These are phyloP conservation scores for Diplocarpon mali DNA, from an alignment of 2,329 filamentous ascomycete genomes.

Conservation along the genomic window DNA sequence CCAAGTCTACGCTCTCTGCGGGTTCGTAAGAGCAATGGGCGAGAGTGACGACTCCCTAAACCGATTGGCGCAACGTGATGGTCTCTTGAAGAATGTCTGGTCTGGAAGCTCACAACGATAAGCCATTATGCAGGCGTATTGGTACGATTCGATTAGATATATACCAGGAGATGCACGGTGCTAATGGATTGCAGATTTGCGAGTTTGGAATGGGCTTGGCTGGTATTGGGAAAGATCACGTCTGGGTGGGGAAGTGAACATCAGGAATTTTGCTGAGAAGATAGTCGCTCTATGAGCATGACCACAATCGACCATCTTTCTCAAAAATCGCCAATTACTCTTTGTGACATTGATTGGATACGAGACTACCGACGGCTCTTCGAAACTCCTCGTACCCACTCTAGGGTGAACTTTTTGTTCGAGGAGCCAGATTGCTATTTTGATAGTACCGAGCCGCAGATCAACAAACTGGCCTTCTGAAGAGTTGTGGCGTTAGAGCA, in stretches of 20 bases:
- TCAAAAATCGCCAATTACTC: constrained; percentile 15
- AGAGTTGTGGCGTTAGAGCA: constrained; percentile 51
- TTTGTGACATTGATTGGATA: constrained; percentile 9
- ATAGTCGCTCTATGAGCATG: constrained; percentile 25
- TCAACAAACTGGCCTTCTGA: constrained; percentile 40
- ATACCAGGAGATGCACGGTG: constrained; percentile 1
- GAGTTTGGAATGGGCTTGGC: constrained; percentile 16
- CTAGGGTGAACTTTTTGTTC: constrained; percentile 23
- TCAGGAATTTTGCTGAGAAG: constrained; percentile 21
- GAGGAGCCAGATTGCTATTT: constrained; percentile 28
- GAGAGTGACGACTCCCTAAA: constrained; percentile 97
- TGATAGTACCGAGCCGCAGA: constrained; percentile 28
- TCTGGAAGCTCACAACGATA: constrained; percentile 39
- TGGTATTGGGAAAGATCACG: constrained; percentile 17
- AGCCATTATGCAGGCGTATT: constrained; percentile 23
- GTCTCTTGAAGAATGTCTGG: constrained; percentile 96
- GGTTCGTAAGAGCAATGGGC: constrained; percentile 95
- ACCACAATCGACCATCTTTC: constrained; percentile 25
- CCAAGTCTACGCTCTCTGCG: constrained; percentile 94
- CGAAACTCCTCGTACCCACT: constrained; percentile 28
- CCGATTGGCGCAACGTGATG: constrained; percentile 89
- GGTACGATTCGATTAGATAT: constrained; percentile 16
- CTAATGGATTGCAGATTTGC: constrained; percentile 23
- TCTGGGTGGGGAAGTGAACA: constrained; percentile 19
- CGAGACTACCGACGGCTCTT: constrained; percentile 19